Base-by-base conservation (phyloP, 1,139 yeast genomes). In the Candida sp. region DNA sequence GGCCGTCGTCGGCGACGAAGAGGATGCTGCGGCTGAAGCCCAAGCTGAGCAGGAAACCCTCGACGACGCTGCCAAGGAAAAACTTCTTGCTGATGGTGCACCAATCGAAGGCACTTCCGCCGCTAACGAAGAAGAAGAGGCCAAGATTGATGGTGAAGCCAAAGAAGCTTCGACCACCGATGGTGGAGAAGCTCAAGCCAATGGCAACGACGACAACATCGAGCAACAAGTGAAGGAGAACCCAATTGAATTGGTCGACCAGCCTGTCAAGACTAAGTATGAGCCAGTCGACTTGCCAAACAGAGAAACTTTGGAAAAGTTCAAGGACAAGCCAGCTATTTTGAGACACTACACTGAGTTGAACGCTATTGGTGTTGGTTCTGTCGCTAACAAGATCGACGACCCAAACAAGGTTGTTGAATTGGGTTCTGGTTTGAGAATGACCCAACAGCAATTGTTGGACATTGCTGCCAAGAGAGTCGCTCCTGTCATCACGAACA, bases 391-490 rank as follows among this genome's bases (percentile, higher is more conserved):
- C 31, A 67, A 67, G 42, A 68, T 82, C 52, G 81, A 78, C 51
- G 83, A 81, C 58, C 82, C 84, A 2, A 75, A 78, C 56, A 75
- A 80, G 62, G 66, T 78, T 31, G 67, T 82, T 56, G 79, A 80
- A 55, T 70, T 83, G 55, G 87, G 87, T 51, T 77, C 81, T 42
- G 86, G 86, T 11, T 72, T 81, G 63, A 73, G 67, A 51, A 72
- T 82, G 73, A 78, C 85, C 40, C 85, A 81, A 58, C 78, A 77
- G 51, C 84, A 82, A 63, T 76, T 83, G 57, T 71, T 81, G 57
- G 86, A 76, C 46, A 78, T 83, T 63, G 86, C 86, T 27, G 81
- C 82, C 41, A 71, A 70, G 57, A 74, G 86, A 59, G 84, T 83
- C 39, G 82, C 83, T 27, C 87, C 87, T 3, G 80, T 82, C 32